Conservation (phyloP, 2,329 filamentous ascomycete species). For the Stemphylium beticola region DNA sequence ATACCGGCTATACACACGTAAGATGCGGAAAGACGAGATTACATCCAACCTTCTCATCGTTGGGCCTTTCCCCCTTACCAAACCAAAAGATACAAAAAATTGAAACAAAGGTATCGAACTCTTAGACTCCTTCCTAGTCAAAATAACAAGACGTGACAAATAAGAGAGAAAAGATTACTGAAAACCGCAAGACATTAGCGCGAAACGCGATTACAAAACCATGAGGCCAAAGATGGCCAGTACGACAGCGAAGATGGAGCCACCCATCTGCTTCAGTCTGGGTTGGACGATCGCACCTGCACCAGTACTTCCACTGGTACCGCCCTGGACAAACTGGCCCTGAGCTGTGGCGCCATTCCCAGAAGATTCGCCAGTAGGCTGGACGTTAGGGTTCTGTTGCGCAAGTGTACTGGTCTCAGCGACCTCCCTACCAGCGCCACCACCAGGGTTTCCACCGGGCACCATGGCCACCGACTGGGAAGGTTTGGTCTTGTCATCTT, state of each 20-base stretch:
- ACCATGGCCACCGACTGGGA: conserved; percentile 54
- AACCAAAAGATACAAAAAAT: too few relatives aligned
- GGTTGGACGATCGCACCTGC: conserved; percentile 31
- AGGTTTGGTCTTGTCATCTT: conserved; percentile 32
- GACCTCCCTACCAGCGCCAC: conserved; percentile 54
- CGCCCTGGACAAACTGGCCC: conserved; percentile 33
- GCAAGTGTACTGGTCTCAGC: conserved; percentile 17
- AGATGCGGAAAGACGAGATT: too few relatives aligned
- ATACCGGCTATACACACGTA: too few relatives aligned
- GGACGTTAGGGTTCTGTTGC: too few relatives aligned
- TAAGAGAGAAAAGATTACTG: too few relatives aligned
- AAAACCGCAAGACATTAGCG: too few relatives aligned
- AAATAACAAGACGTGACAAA: too few relatives aligned
- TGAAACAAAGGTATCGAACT: too few relatives aligned
- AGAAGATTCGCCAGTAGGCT: too few relatives aligned
- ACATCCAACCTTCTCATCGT: too few relatives aligned
- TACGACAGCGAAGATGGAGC: conserved; percentile 42
- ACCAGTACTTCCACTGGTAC: conserved; percentile 14
- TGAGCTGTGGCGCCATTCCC: not conserved
- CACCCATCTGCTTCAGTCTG: conserved; percentile 36
- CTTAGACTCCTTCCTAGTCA: too few relatives aligned
- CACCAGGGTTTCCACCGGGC: conserved; percentile 62
- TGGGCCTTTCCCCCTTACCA: too few relatives aligned
- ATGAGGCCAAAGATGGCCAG: conserved; percentile 41
- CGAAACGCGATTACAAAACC: conserved; percentile 27